Base-by-base conservation (phyloP, 768 basidiomycete genomes). In the Cubamyces lactineus region DNA sequence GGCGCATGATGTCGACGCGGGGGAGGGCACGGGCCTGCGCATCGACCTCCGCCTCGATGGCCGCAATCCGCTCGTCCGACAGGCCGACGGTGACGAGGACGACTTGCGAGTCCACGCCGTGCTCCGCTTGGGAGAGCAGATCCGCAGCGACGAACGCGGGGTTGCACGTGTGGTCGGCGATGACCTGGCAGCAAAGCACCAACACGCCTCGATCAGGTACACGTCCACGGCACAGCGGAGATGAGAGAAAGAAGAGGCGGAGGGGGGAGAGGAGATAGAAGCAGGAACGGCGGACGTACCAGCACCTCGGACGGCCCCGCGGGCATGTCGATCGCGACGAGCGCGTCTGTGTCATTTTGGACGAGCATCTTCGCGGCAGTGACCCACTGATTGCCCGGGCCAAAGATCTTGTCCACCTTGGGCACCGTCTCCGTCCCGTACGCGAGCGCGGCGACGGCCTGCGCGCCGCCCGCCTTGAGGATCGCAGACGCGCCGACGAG, bases 301-400 rank as follows among this genome's bases (percentile, higher is more conserved):
- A 99, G 80, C 23, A 99, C 96, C 76, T 99, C 97, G 3, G 92
- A 95, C 28, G 97, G 97, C 7, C 97, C 97, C 38, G 97, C 97
- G 51, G 97, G 97, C 94, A 99, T 98, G 75, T 99, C 97, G 69
- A 98, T 99, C 16, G 93, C 91, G 7, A 98, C 95, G 64, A 96
- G 75, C 9, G 97, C 96, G 69, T 96, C 92, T 13, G 96, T 96
- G 72, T 99, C 97, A 75, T 98, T 99, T 73, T 98, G 96, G 24
- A 99, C 96, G 56, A 96, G 77, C 97, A 99, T 98, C 79, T 99
- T 99, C 53, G 96, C 97, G 1, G 97, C 97, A 1, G 96, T 99
- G 23, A 99, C 97, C 94, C 96, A 99, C 74, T 98, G 97, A 73
- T 99, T 99, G 24, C 97, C 97, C 6, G 97, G 97, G 9, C 97